phyloP scores from a whole-genome alignment of 495 filamentous ascomycete genomes.

The Talaromyces liani region DNA sequence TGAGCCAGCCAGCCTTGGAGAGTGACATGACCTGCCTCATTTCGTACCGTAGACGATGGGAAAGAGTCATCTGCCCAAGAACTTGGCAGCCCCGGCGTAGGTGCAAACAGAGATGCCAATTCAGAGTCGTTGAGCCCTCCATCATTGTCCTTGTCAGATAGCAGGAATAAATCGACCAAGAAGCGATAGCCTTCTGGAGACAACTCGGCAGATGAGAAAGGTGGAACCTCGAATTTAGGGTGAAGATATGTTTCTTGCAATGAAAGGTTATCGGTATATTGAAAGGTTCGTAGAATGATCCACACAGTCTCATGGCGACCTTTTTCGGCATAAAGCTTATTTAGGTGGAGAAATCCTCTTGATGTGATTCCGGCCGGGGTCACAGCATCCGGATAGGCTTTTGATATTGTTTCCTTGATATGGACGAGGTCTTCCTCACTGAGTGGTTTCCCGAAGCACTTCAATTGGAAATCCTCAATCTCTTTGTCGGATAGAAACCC shows the following conservation, averaged over 20 bases:
- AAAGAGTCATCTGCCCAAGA: constrained; percentile 91
- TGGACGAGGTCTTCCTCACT: constrained; percentile 71
- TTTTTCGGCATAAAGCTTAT: constrained; percentile 94
- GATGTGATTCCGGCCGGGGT: constrained; percentile 69
- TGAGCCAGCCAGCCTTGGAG: constrained; percentile 97
- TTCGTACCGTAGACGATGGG: constrained; percentile 87
- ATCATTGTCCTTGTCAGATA: constrained; percentile 96
- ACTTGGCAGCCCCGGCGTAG: constrained; percentile 78
- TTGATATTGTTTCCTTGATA: constrained; percentile 78
- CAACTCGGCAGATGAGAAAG: constrained; percentile 84
- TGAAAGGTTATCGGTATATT: constrained; percentile 90
- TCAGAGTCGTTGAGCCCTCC: constrained; percentile 84
- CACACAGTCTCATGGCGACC: constrained; percentile 98
- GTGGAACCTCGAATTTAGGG: constrained; percentile 88
- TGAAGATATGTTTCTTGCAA: constrained; percentile 87
- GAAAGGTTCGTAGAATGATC: constrained; percentile 91
- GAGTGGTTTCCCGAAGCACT: constrained; percentile 82
- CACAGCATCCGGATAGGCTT: constrained; percentile 53
- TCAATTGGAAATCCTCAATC: constrained; percentile 80
- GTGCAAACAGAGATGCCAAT: constrained; percentile 79
- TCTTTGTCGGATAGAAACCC: constrained; percentile 88
- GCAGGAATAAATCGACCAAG: constrained; percentile 91
- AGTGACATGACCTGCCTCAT: constrained; percentile 91
- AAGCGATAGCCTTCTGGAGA: constrained; percentile 94
- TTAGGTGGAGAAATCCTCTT: constrained; percentile 76